Conservation (phyloP, 371 early-diverging fungal genomes). For the Saksenaea oblongispora region DNA sequence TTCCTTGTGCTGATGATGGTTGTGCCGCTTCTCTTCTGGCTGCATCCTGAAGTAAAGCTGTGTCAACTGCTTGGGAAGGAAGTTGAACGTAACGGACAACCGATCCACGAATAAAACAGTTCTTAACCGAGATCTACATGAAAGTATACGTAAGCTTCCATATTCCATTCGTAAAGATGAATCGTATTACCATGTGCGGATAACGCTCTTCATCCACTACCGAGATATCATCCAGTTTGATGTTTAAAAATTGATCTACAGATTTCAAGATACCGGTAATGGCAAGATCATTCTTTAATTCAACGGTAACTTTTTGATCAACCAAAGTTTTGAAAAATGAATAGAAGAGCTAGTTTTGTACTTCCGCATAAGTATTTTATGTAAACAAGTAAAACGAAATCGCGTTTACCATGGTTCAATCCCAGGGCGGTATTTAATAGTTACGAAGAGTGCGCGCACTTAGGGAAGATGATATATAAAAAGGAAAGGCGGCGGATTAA, state of each 20-base stretch:
- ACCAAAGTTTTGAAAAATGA: slow-evolving; percentile 99
- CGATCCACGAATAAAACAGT: slow-evolving; percentile 98
- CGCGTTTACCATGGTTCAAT: too few species aligned
- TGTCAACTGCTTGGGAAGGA: slow-evolving; percentile 87
- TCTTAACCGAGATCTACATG: slow-evolving; percentile 87
- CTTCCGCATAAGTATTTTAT: neutral
- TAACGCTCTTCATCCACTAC: slow-evolving; percentile 88
- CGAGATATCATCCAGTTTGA: slow-evolving; percentile 91
- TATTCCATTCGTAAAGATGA: neutral
- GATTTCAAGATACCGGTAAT: slow-evolving; percentile 93
- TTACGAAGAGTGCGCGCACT: too few species aligned
- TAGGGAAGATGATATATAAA: too few species aligned
- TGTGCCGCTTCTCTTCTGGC: slow-evolving; percentile 85
- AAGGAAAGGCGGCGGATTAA: too few species aligned
- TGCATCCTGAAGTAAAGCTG: slow-evolving; percentile 94
- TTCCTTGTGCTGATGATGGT: slow-evolving; percentile 53
- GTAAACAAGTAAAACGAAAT: neutral
- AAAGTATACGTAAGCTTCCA: too few species aligned
- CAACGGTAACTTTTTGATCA: slow-evolving; percentile 95
- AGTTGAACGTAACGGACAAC: slow-evolving; percentile 97
- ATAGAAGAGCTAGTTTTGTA: slow-evolving; percentile 98
- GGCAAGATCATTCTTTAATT: slow-evolving; percentile 96
- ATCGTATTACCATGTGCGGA: slow-evolving; percentile 90
- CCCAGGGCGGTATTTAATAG: too few species aligned
- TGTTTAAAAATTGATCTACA: slow-evolving; percentile 98